Evolutionary conservation across 2,329 filamentous ascomycete species (phyloP), one percentile per base, ranked within the genome.

Genomic region (Aphanocladium album): DNA sequence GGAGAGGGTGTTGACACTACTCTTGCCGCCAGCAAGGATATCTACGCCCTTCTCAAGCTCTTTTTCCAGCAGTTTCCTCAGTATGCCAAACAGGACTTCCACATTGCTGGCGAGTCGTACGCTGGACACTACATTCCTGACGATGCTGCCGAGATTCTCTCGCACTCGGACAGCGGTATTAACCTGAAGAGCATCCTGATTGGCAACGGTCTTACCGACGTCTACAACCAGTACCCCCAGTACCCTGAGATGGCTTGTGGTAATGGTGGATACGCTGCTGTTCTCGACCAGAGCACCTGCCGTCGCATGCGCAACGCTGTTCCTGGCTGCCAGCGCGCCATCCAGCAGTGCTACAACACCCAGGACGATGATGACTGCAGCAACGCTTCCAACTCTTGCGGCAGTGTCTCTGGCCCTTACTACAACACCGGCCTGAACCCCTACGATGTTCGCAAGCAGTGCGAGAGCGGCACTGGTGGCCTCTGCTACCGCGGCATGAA

Each of bases 11-110:
- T 98, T 70, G 93, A 87, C 80, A 93, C 95, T 83, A 98, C 93
- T 23, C 86, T 96, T 63, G 93, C 95, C 67, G 95, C 95, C 56
- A 91, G 92, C 80, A 98, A 99, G 86, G 95, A 99, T 71, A 88
- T 99, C 68, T 99, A 98, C 72, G 95, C 95, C 67, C 89, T 99
- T 64, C 82, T 99, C 67, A 96, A 93, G 47, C 89, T 99, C 68
- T 99, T 99, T 86, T 99, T 99, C 85, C 89, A 96, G 79, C 90
- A 98, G 74, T 99, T 98, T 84, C 95, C 95, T 61, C 85, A 99
- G 78, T 99, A 99, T 73, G 86, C 92, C 54, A 84, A 88, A 73
- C 95, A 98, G 78, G 89, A 93, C 78, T 99, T 99, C 87, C 95
- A 99, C 82, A 96, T 97, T 77, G 89, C 93, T 65, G 93, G 93